Conservation (phyloP, 768 basidiomycete genomes). For the Termitomyces bulborhizus region DNA sequence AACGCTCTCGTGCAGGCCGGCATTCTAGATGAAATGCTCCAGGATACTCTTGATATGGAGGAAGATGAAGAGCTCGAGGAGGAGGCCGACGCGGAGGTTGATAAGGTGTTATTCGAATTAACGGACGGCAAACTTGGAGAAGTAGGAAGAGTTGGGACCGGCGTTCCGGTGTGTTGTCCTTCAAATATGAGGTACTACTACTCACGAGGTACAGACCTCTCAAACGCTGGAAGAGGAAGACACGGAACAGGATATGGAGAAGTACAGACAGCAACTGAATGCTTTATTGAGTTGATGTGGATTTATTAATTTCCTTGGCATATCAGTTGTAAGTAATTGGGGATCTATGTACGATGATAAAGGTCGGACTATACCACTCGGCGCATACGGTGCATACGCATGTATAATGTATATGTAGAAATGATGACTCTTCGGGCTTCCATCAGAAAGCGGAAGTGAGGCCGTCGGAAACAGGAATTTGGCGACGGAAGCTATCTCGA, state of each 20-base stretch:
- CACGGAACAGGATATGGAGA: conserved; percentile 83
- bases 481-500: conserved; percentile 2
- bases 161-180: conserved; percentile 60
- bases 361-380: not conserved
- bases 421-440: not conserved
- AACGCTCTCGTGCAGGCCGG: conserved; percentile 60
- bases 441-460: not conserved
- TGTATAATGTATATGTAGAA: not conserved
- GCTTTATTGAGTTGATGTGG: conserved; percentile 65
- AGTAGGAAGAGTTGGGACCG: conserved; percentile 65
- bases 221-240: conserved; percentile 72
- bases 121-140: conserved; percentile 95
- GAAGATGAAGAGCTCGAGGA: conserved; percentile 94
- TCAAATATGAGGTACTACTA: conserved; percentile 4
- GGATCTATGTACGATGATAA: not conserved
- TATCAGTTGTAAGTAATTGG: not conserved
- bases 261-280: conserved; percentile 84
- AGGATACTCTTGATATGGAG: conserved; percentile 85
- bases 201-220: conserved; percentile 36
- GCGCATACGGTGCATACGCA: no score
- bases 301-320: not conserved
- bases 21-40: conserved; percentile 97
- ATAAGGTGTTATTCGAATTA: conserved; percentile 91
- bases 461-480: not conserved
- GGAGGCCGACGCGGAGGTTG: conserved; percentile 96